Percentiles rank a stretch among this genome's conserved stretches.
These are phyloP conservation scores for Phytopythium mirpurense DNA, from an alignment of 352 stramenopile genomes.

Conservation along the genomic window DNA sequence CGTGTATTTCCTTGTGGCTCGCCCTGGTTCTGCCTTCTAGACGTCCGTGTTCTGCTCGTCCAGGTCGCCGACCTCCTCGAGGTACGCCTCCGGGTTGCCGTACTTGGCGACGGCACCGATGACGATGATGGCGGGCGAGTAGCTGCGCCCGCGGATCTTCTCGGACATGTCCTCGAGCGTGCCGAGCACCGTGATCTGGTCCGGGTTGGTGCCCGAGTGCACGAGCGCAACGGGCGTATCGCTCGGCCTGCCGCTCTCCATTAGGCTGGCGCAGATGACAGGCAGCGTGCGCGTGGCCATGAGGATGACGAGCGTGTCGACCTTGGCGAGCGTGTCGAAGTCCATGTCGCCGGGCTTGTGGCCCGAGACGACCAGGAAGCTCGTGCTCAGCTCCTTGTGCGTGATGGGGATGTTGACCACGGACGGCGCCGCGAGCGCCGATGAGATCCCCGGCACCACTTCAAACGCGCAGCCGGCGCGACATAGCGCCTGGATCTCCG, in stretches of 20 bases:
- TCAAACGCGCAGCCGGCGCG: constrained; percentile 46
- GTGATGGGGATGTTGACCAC: constrained; percentile 62
- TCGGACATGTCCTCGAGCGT: constrained; percentile 43
- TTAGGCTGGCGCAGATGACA: constrained; percentile 34
- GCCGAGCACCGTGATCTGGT: constrained; percentile 46
- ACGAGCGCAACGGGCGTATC: constrained; percentile 56
- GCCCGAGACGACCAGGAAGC: constrained; percentile 57
- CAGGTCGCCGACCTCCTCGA: constrained; percentile 39
- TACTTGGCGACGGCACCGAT: constrained; percentile 58
- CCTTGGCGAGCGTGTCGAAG: constrained; percentile 35
- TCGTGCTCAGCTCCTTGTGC: constrained; percentile 61
- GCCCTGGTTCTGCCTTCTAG: too few relatives aligned
- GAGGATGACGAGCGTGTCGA: constrained; percentile 54
- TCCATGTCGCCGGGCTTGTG: constrained; percentile 71
- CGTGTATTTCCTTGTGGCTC: too few relatives aligned
- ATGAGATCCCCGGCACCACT: constrained; percentile 65
- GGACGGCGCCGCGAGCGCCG: constrained; percentile 48
- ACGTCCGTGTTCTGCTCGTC: constrained; percentile 26
- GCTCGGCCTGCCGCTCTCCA: constrained; percentile 27
- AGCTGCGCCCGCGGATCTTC: constrained; percentile 43
- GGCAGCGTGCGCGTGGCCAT: constrained; percentile 55
- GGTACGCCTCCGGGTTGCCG: constrained; percentile 42
- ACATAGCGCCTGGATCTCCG: constrained; percentile 55
- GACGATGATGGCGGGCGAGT: constrained; percentile 70
- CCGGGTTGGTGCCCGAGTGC: constrained; percentile 51